These are phyloP conservation scores for Penicillium crustosum DNA, from an alignment of 2,329 filamentous ascomycete genomes.

Conservation along the genomic window DNA sequence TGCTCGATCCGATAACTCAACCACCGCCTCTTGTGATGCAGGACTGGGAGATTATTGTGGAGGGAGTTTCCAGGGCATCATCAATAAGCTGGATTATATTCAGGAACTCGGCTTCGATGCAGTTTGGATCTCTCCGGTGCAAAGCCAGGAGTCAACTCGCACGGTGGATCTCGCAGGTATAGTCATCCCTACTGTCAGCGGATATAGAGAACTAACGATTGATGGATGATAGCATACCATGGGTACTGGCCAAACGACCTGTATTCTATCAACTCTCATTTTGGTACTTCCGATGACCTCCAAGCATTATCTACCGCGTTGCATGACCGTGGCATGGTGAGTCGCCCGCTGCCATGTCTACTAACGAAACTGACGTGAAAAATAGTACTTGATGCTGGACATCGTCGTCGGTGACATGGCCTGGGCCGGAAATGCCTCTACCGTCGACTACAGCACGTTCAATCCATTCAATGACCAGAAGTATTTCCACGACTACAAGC, in stretches of 20 bases:
- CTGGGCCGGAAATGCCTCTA: conserved; percentile 16
- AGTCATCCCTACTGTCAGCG: conserved; percentile 52
- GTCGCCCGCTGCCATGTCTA: neutral
- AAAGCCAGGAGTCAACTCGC: conserved; percentile 35
- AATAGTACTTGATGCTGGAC: conserved; percentile 59
- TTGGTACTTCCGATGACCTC: conserved; percentile 61
- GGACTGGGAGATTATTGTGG: conserved; percentile 45
- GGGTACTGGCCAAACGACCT: conserved; percentile 12
- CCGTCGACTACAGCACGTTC: conserved; percentile 28
- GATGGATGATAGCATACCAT: conserved; percentile 9
- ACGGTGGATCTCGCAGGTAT: conserved; percentile 37
- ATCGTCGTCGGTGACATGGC: conserved; percentile 44
- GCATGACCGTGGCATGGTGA: conserved; percentile 52
- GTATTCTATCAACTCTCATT: conserved; percentile 58
- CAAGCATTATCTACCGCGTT: conserved; percentile 56
- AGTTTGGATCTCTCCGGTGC: conserved; percentile 51
- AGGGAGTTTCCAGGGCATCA: conserved; percentile 49
- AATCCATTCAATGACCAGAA: conserved; percentile 28
- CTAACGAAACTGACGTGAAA: neutral
- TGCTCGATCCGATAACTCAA: conserved; percentile 40
- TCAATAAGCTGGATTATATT: conserved; percentile 51
- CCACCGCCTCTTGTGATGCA: conserved; percentile 32
- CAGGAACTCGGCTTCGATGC: conserved; percentile 50
- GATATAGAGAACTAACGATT: conserved; percentile 35
- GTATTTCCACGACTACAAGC: conserved; percentile 29